Evolutionary conservation across 1,139 yeast genomes (phyloP).

Genomic region (Candida tunisiensis): DNA sequence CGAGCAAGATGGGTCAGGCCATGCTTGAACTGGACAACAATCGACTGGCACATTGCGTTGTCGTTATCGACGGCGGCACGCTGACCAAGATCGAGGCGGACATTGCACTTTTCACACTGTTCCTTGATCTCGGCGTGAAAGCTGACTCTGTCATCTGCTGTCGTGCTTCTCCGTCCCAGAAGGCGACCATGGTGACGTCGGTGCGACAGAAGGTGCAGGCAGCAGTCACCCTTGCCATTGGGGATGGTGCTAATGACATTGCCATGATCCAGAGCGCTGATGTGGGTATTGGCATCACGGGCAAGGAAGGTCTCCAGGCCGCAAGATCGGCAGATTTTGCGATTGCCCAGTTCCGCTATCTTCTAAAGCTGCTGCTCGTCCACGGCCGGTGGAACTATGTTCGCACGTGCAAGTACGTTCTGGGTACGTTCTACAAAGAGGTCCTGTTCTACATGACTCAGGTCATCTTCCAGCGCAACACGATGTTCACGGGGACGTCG

Average conservation of each 20-base stretch:
- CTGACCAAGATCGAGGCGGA: conserved; percentile 57
- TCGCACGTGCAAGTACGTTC: conserved; percentile 78
- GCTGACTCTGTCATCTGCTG: conserved; percentile 91
- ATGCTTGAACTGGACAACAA: conserved; percentile 46
- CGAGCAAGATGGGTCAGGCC: conserved; percentile 40
- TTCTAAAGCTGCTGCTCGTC: conserved; percentile 68
- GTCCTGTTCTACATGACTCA: conserved; percentile 78
- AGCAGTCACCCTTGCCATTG: conserved; percentile 84
- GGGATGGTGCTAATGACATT: conserved; percentile 99
- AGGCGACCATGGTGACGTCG: conserved; percentile 72
- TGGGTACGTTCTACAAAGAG: conserved; percentile 93
- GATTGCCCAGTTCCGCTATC: conserved; percentile 81
- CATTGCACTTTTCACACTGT: conserved; percentile 49
- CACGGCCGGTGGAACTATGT: conserved; percentile 94
- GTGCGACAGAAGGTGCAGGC: conserved; percentile 49
- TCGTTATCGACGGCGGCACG: conserved; percentile 87
- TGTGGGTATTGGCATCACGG: conserved; percentile 94
- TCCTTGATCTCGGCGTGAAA: conserved; percentile 68
- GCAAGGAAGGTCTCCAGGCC: conserved; percentile 93
- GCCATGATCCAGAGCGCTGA: conserved; percentile 99
- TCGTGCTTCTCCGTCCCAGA: conserved; percentile 94
- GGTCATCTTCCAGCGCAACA: conserved; percentile 69
- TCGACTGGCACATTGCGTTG: conserved; percentile 79
- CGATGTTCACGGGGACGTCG: conserved; percentile 86
- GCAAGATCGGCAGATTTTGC: conserved; percentile 92